Evolutionary conservation across 257 asterid species (phyloP), one percentile per base, ranked within the genome.

Genomic region (Capsicum rhomboideum): DNA sequence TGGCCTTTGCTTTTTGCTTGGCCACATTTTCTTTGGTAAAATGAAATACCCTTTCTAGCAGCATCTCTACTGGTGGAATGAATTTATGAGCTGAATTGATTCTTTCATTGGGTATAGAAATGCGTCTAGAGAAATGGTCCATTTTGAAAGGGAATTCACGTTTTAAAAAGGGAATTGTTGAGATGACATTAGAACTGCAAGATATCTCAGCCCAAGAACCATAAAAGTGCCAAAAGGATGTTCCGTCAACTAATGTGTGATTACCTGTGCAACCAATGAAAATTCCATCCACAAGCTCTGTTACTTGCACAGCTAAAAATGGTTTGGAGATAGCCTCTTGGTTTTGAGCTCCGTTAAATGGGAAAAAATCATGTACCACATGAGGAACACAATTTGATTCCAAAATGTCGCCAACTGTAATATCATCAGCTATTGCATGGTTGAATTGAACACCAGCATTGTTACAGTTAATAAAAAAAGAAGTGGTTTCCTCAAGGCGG

Each of bases 201-300:
- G 89, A 83, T 9, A 91, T 79, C 28, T 71, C 79, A 42, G 6
- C 11, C 55, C 79, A 71, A 71, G 79, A 71, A 71, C 4, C 16
- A 8, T 40, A 26, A 79, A 91, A 90, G 37, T 88, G 89, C 93
- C 91, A 91, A 80, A 90, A 89, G 0, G 92, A 88, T 0, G 79
- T 46, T 13, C 91, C 93, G 12, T 91, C 95, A 0, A 77, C 66
- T 1, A 87, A 54, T 11, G 40, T 59, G 26, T 90, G 95, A 61
- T 90, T 89, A 9, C 80, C 85, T 0, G 92, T 23, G 87, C 87
- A 83, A 1, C 84, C 91, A 1, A 91, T 78, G 63, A 91, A 91
- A 46, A 77, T 34, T 21, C 93, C 94, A n/a, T 91, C 93, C 5
- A 10, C 83, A 2, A 91, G 89, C 87, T 89, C 88, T 0, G 93